Conservation (phyloP, 1,284 basidiomycete genomes). For the Puccinia hordei region DNA sequence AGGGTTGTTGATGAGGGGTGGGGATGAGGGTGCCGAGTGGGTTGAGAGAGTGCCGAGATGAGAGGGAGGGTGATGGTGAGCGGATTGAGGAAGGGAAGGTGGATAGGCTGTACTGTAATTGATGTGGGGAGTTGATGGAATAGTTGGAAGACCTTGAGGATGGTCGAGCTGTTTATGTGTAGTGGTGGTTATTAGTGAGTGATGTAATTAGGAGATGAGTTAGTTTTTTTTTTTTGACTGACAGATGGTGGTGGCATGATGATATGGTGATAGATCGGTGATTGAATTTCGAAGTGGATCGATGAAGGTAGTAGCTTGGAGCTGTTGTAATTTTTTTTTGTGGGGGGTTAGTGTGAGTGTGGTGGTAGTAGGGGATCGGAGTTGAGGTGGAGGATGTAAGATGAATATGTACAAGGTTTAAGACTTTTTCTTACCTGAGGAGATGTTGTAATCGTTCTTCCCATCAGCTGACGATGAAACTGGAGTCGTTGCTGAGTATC, state of each 20-base stretch:
- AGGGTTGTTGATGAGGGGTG: not conserved
- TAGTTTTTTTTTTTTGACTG: not conserved
- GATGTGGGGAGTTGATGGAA: not conserved
- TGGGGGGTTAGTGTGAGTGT: not conserved
- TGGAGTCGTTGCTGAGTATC: no score
- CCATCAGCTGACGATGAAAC: not conserved
- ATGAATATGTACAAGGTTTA: not conserved
- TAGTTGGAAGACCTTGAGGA: not conserved
- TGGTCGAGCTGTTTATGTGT: no score
- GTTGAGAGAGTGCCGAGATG: not conserved
- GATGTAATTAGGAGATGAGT: not conserved
- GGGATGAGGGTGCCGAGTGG: not conserved
- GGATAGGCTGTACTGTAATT: no score
- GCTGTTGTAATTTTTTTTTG: not conserved
- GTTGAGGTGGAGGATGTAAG: no score
- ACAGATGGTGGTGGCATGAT: not conserved
- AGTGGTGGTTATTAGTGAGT: not conserved
- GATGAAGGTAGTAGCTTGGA: not conserved
- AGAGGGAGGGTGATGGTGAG: not conserved
- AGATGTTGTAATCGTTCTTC: not conserved
- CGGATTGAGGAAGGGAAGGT: not conserved
- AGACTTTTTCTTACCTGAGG: not conserved
- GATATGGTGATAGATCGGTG: not conserved
- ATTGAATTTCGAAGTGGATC: not conserved
- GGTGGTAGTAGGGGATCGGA: not conserved